phyloP scores from a whole-genome alignment of 1,284 basidiomycete species.

The Peniophora sp. region DNA sequence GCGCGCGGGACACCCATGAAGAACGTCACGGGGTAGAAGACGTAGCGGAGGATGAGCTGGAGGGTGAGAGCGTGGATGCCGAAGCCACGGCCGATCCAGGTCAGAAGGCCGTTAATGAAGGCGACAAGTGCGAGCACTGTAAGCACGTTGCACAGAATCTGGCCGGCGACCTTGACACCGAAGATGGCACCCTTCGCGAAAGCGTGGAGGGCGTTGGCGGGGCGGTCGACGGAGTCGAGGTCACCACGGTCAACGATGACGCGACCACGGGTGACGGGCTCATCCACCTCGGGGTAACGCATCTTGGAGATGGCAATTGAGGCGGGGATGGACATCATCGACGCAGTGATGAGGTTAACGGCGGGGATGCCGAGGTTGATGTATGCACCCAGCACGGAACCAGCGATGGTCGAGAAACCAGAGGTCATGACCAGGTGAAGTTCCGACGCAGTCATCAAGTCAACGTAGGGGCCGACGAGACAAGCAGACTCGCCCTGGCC shows the following conservation, averaged over 20 bases:
- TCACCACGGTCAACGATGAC: slow-evolving; percentile 74
- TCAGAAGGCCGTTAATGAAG: slow-evolving; percentile 77
- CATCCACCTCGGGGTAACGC: slow-evolving; percentile 75
- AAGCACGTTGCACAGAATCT: slow-evolving; percentile 78
- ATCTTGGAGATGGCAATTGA: slow-evolving; percentile 89
- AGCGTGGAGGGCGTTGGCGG: slow-evolving; percentile 80
- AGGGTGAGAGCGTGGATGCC: slow-evolving; percentile 78
- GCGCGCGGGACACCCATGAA: slow-evolving; percentile 69
- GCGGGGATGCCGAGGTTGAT: slow-evolving; percentile 77
- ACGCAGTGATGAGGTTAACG: slow-evolving; percentile 81
- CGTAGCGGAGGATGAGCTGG: slow-evolving; percentile 77
- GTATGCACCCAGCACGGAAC: slow-evolving; percentile 82
- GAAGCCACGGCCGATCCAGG: slow-evolving; percentile 85
- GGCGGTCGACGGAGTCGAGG: slow-evolving; percentile 38
- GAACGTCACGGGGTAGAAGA: slow-evolving; percentile 85
- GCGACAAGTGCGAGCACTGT: slow-evolving; percentile 78
- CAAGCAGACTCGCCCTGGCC: slow-evolving; percentile 86
- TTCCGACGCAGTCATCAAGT: slow-evolving; percentile 85
- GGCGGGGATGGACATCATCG: slow-evolving; percentile 92
- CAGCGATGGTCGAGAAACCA: slow-evolving; percentile 89
- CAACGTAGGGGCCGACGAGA: slow-evolving; percentile 80
- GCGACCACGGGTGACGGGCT: slow-evolving; percentile 77
- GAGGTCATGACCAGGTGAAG: slow-evolving; percentile 87
- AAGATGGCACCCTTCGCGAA: slow-evolving; percentile 85
- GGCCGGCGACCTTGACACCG: slow-evolving; percentile 79